Percentiles rank a stretch among this genome's conserved stretches.
Conservation (phyloP, 148 eudicot genomes). For the Rhododendron ovatum region DNA sequence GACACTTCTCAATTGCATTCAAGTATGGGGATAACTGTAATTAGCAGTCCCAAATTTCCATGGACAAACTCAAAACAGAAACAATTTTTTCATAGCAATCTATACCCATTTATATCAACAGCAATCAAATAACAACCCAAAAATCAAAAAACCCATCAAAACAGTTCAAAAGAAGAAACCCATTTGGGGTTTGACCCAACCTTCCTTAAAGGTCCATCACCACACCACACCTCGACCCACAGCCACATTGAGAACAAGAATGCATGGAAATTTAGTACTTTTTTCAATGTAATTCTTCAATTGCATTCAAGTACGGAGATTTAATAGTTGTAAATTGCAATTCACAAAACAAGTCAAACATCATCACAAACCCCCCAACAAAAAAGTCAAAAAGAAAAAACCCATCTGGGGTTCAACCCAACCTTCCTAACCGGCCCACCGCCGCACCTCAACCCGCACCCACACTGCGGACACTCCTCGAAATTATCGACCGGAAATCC, state of each 20-base stretch:
- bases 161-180: neutral
- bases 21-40: neutral
- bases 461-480: constrained; percentile 38
- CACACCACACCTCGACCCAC: constrained; percentile 41
- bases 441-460: constrained; percentile 48
- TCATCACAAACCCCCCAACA: neutral
- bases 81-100: neutral
- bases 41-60: neutral
- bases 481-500: constrained; percentile 38
- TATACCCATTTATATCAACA: neutral
- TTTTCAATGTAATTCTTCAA: neutral
- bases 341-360: neutral
- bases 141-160: neutral
- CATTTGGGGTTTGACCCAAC: neutral
- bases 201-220: neutral
- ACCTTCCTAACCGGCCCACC: neutral
- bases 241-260: constrained; percentile 41
- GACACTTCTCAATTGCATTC: neutral
- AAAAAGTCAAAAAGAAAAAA: neutral
- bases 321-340: neutral
- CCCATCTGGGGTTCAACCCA: neutral
- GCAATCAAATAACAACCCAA: neutral
- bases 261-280: neutral
- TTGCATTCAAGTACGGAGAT: neutral
- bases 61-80: neutral